A percentile compares a stretch with the other conserved stretches of the same genome.
Evolutionary conservation across 139 green algal genomes (phyloP).

Genomic region (Chlorella sorokiniana): DNA sequence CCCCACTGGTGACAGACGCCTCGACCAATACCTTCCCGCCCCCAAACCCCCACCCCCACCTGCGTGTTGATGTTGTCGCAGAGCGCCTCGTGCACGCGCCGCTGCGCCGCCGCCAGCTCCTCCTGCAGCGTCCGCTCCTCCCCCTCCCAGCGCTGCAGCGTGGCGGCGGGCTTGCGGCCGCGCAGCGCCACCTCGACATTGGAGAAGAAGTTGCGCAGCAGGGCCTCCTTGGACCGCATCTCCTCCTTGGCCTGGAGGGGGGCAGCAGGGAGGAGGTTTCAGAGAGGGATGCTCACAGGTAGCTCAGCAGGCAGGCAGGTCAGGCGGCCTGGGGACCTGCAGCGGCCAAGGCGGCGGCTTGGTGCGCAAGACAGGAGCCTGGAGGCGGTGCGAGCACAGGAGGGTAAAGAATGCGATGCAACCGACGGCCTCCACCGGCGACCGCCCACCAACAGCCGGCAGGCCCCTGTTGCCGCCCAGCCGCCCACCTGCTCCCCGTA

Average conservation of each 20-base stretch:
- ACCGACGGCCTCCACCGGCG: too few relatives aligned
- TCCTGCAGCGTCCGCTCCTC: conserved; percentile 68
- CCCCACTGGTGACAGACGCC: background rate
- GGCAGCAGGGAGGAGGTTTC: background rate
- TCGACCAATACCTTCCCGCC: background rate
- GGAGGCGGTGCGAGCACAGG: too few relatives aligned
- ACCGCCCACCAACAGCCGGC: too few relatives aligned
- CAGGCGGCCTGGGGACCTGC: too few relatives aligned
- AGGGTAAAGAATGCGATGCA: too few relatives aligned
- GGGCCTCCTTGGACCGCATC: conserved; percentile 72
- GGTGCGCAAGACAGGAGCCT: too few relatives aligned
- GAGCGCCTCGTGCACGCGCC: conserved; percentile 74
- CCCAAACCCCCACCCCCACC: background rate
- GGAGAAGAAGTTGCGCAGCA: conserved; percentile 93
- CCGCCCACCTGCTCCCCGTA: conserved; percentile 65
- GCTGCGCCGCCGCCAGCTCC: conserved; percentile 46
- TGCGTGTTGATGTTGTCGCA: conserved; percentile 95
- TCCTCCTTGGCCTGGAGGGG: conserved; percentile 59
- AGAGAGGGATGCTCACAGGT: background rate
- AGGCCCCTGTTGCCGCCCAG: too few relatives aligned
- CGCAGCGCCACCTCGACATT: conserved; percentile 86
- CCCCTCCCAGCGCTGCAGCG: conserved; percentile 42
- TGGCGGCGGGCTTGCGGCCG: conserved; percentile 18
- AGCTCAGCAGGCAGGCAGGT: background rate
- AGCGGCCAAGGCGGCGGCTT: too few relatives aligned